Percentiles rank a stretch among this genome's conserved stretches.
phyloP scores from a whole-genome alignment of 202 grass and related monocot species.

The Carex sylvatica region DNA sequence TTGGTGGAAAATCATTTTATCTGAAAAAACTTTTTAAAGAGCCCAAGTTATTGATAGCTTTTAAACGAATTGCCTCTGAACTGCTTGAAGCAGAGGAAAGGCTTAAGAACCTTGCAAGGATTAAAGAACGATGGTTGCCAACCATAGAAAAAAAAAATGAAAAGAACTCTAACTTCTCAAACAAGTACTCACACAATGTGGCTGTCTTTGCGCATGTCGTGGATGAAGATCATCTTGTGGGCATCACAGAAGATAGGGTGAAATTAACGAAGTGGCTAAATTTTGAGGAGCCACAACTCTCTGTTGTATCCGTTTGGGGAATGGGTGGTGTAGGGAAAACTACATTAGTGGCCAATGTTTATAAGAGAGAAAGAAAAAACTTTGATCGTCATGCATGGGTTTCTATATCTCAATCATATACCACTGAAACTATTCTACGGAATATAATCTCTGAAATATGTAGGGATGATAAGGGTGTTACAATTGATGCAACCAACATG shows the following conservation, averaged over 20 bases:
- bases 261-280: constrained; percentile 21
- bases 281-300: background rate
- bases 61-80: background rate
- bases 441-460: background rate
- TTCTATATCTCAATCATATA: constrained; percentile 22
- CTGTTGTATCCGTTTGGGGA: constrained; percentile 31
- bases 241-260: constrained; percentile 9
- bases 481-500: too few relatives aligned
- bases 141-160: background rate
- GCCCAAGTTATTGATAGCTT: background rate
- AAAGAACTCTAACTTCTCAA: background rate
- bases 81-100: background rate
- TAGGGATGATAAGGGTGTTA: background rate
- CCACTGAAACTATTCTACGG: constrained; percentile 13
- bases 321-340: constrained; percentile 41
- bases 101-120: constrained; percentile 25
- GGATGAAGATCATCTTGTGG: constrained; percentile 33
- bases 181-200: background rate
- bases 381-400: constrained; percentile 30
- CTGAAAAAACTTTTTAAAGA: background rate
- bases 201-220: constrained; percentile 29
- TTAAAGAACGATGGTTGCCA: constrained; percentile 14
- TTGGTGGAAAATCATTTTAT: background rate
- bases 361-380: constrained; percentile 4
- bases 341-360: constrained; percentile 38